Base-by-base conservation (phyloP, 2,329 filamentous ascomycete species). In the Alternaria tenuissima region DNA sequence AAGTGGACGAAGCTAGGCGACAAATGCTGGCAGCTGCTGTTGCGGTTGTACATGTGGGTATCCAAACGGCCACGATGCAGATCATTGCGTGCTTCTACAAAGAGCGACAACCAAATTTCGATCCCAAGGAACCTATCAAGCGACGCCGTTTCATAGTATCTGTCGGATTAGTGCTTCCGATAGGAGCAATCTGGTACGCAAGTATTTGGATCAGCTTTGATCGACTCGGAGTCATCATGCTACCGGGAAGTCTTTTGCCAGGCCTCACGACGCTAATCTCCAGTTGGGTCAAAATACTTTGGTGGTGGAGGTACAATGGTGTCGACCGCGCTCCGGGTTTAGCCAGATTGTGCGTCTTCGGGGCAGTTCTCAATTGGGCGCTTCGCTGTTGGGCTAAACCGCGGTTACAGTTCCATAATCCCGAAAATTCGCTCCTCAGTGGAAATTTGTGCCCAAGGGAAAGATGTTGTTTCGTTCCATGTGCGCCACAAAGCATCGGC, bases 301-400 rank as follows among this genome's bases (percentile, higher is more conserved):
- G 24, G 24, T 26, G 0, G 24, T 36, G 5, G 14, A 36, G 0
- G 20, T 22, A 22, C 20, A 20, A 20, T 3, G 3, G 1, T 14
- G 12, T 11, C 32, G 4, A 34, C 0, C 32, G 0, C 32, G 12
- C 1, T 12, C 14, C 12, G 0, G 0, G 1, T 34, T 5, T 34
- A 34, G 3, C 32, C 32, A 12, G 0, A 11, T 0, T 34, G 0
- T 34, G 4, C 1, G 5, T 16, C 0, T 34, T 1, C 12, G 9
- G 11, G 6, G 14, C 14, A 2, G 1, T 36, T 14, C 5, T 36
- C 12, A 14, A 6, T 16, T 14, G 32, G 32, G 32, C 32, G 0
- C 0, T 11, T 36, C 5, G 5, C 32, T 3, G 1, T 36, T 36
- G 32, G 32, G 0, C 0, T 36, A 0, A 7, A 36, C 11, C 32